A percentile compares a stretch with the other conserved stretches of the same genome.
These are phyloP conservation scores for Aspergillus avenaceus DNA, from an alignment of 495 filamentous ascomycete genomes.

Conservation along the genomic window DNA sequence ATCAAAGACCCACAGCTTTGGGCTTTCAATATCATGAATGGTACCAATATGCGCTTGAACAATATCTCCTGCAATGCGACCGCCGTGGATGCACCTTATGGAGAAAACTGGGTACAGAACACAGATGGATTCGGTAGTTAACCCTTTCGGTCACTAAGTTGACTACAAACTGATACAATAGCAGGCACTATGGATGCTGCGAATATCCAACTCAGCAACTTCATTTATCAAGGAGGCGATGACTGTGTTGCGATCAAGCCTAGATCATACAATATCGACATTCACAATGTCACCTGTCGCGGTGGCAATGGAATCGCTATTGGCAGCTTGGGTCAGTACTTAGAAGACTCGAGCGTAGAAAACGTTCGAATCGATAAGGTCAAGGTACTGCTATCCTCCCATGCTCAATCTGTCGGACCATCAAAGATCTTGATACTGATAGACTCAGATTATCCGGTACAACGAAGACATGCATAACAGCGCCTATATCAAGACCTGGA, in stretches of 20 bases:
- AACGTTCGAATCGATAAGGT: slow-evolving; percentile 46
- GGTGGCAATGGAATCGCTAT: slow-evolving; percentile 56
- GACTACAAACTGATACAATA: too few relatives aligned
- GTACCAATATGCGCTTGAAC: slow-evolving; percentile 50
- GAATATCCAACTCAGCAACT: slow-evolving; percentile 48
- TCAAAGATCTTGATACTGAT: too few relatives aligned
- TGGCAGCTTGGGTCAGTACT: slow-evolving; percentile 53
- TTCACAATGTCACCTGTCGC: slow-evolving; percentile 49
- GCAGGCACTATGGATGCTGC: slow-evolving; percentile 52
- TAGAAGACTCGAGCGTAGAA: slow-evolving; percentile 48
- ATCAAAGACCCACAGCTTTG: slow-evolving; percentile 53
- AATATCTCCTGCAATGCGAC: too few relatives aligned
- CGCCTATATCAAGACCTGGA: slow-evolving; percentile 59
- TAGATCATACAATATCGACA: slow-evolving; percentile 47
- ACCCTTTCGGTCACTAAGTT: too few relatives aligned
- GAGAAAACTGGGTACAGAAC: slow-evolving; percentile 57
- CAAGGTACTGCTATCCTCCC: slow-evolving; percentile 14
- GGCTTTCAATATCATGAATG: slow-evolving; percentile 57
- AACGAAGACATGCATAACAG: slow-evolving; percentile 47
- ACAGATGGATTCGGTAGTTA: slow-evolving; percentile 54
- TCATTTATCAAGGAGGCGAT: slow-evolving; percentile 57
- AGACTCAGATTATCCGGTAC: slow-evolving; percentile 29
- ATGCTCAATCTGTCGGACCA: neutral
- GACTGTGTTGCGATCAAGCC: slow-evolving; percentile 58
- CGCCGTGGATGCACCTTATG: too few relatives aligned